phyloP scores from a whole-genome alignment of 176 grass and related monocot genomes.

The Raddia distichophylla region DNA sequence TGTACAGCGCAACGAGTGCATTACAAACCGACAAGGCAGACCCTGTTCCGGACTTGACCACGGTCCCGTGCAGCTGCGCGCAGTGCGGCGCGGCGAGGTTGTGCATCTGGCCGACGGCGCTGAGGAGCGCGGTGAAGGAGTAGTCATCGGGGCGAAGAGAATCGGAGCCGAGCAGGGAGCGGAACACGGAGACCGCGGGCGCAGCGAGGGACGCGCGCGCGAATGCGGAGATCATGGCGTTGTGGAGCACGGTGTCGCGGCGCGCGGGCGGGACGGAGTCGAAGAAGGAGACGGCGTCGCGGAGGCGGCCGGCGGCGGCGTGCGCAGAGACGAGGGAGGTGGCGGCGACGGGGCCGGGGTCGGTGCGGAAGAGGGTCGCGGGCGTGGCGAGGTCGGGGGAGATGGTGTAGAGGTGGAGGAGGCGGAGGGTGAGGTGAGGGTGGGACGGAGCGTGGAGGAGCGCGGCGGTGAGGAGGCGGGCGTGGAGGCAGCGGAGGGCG shows the following conservation, averaged over 20 bases:
- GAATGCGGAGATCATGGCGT: slow-evolving; percentile 80
- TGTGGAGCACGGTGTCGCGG: slow-evolving; percentile 87
- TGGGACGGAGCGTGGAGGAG: slow-evolving; percentile 57
- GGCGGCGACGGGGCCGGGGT: slow-evolving; percentile 49
- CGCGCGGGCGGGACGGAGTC: slow-evolving; percentile 46
- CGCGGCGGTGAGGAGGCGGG: slow-evolving; percentile 66
- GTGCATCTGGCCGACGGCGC: slow-evolving; percentile 57
- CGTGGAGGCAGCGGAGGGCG: slow-evolving; percentile 72
- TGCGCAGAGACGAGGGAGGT: slow-evolving; percentile 74
- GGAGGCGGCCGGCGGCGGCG: slow-evolving; percentile 58
- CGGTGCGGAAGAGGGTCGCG: slow-evolving; percentile 52
- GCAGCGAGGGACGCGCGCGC: slow-evolving; percentile 56
- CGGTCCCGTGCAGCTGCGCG: slow-evolving; percentile 62
- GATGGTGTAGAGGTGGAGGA: slow-evolving; percentile 86
- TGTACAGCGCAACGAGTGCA: slow-evolving; percentile 72
- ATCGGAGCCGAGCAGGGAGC: slow-evolving; percentile 44
- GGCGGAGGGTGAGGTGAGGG: slow-evolving; percentile 79
- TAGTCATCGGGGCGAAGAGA: slow-evolving; percentile 69
- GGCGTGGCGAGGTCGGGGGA: slow-evolving; percentile 66
- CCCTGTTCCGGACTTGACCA: slow-evolving; percentile 56
- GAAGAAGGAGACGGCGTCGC: slow-evolving; percentile 63
- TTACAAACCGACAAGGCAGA: slow-evolving; percentile 62
- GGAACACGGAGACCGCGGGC: slow-evolving; percentile 55
- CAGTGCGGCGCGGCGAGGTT: slow-evolving; percentile 58
- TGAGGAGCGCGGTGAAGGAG: slow-evolving; percentile 77